Evolutionary conservation across 768 basidiomycete species (phyloP), one percentile per base, ranked within the genome.

Genomic region (Psilocybe tampanensis): DNA sequence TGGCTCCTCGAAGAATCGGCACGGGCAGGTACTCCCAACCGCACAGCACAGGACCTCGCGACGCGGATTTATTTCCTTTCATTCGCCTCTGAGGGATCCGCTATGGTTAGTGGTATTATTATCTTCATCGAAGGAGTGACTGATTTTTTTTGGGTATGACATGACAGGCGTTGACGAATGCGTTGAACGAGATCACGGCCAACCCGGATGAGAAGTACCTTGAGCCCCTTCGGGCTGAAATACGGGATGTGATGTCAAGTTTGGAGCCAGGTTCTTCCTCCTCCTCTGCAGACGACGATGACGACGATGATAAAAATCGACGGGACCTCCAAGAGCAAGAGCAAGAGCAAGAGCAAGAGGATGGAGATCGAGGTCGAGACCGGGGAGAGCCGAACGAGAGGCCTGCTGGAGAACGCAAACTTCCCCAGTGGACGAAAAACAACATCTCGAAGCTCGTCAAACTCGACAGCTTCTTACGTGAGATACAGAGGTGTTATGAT

Each of bases 401-500:
- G 24, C n/a, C n/a, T n/a, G n/a, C n/a, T n/a, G n/a, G n/a, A n/a
- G n/a, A n/a, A n/a, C n/a, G n/a, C n/a, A n/a, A n/a, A n/a, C n/a
- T n/a, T n/a, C n/a, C n/a, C n/a, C n/a, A n/a, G 0, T 77, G 73
- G 74, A 70, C 68, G 13, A 70, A 68, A 44, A 45, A 54, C 57
- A 56, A 76, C 52, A 49, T 74, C 8, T 67, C 69, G 5, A 72
- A 71, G 51, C 76, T 82, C 76, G 62, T 61, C 44, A 76, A 71
- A 53, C 56, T 81, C 7, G 82, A 84, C 58, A 82, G 81, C 57
- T 80, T 84, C 61, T 53, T 84, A 8, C 76, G 74, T 47, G 82
- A 83, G 60, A 66, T 73, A 4, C 69, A 72, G 52, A 63, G 80
- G 7, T 48, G 74, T 22, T 66, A 64, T 34, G 74, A 72, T 8